These are phyloP conservation scores for Serendipita indica DNA, from an alignment of 768 basidiomycete species.

Conservation along the genomic window DNA sequence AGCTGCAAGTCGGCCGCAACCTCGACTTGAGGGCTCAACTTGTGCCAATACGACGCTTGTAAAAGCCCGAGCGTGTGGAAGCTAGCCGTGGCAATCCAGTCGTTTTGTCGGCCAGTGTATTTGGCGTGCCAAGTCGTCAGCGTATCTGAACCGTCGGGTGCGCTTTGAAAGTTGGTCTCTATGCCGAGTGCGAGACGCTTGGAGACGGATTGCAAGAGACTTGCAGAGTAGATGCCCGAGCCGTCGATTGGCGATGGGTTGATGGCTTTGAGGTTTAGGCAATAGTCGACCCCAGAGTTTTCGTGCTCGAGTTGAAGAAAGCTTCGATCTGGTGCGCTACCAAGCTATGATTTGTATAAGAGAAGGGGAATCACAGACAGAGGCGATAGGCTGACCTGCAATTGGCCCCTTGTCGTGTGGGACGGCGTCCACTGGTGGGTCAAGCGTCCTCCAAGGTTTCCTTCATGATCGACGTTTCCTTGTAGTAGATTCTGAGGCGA, in stretches of 20 bases:
- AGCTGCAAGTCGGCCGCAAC: constrained; percentile 90
- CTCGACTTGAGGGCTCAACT: constrained; percentile 87
- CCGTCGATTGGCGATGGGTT: constrained; percentile 81
- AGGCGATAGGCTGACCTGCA: constrained; percentile 43
- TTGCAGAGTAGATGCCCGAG: constrained; percentile 59
- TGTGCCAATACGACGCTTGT: constrained; percentile 93
- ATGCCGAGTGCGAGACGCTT: constrained; percentile 50
- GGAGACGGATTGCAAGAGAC: not conserved
- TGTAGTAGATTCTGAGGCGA: too few relatives aligned
- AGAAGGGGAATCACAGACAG: not conserved
- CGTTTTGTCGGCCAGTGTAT: constrained; percentile 51
- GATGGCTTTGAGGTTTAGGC: constrained; percentile 69
- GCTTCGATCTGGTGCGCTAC: constrained; percentile 46
- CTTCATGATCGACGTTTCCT: constrained; percentile 86
- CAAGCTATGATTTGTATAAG: not conserved
- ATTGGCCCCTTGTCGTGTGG: constrained; percentile 74
- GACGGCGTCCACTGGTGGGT: constrained; percentile 77
- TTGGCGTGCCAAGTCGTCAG: constrained; percentile 69
- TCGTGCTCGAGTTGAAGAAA: constrained; percentile 94
- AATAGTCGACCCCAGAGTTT: constrained; percentile 74
- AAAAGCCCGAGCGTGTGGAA: constrained; percentile 68
- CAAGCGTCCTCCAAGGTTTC: constrained; percentile 63
- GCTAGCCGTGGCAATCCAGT: constrained; percentile 89
- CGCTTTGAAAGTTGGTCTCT: constrained; percentile 73
- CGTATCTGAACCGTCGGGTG: constrained; percentile 54